Evolutionary conservation across 768 basidiomycete species (phyloP).

Genomic region (Leccinellum albellum): DNA sequence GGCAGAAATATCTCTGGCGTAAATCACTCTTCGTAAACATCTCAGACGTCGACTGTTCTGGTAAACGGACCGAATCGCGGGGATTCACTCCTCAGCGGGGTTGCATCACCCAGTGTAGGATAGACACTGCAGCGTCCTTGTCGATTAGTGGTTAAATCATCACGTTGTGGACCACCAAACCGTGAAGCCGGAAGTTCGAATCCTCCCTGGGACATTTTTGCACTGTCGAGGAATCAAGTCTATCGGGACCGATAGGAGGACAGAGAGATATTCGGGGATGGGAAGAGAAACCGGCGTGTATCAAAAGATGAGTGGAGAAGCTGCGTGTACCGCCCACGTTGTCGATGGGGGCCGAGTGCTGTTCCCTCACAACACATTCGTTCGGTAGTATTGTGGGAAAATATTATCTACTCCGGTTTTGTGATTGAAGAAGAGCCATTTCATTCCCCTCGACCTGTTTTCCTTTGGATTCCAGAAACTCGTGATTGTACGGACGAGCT

Average conservation of each 20-base stretch:
- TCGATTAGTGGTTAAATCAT: slow-evolving; percentile 46
- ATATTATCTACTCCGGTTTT: slow-evolving; percentile 25
- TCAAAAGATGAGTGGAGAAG: neutral
- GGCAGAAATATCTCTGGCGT: slow-evolving; percentile 21
- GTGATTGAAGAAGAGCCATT: slow-evolving; percentile 7
- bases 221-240: neutral
- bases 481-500: slow-evolving; percentile 4
- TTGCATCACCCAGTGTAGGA: rapidly evolving
- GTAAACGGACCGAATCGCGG: neutral
- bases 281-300: too few species aligned
- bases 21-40: neutral
- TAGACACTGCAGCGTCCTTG: slow-evolving; percentile 25
- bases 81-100: too few species aligned
- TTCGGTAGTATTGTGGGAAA: slow-evolving; percentile 13
- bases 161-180: slow-evolving; percentile 36
- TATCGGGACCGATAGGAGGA: slow-evolving; percentile 5
- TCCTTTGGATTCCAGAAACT: slow-evolving; percentile 14
- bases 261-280: neutral
- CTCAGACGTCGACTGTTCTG: neutral
- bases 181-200: slow-evolving; percentile 42
- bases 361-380: neutral
- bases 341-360: neutral
- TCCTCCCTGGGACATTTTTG: slow-evolving; percentile 32
- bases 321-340: neutral
- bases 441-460: neutral